Conservation (phyloP, 2,329 filamentous ascomycete species). For the Colletotrichum chrysophilum region DNA sequence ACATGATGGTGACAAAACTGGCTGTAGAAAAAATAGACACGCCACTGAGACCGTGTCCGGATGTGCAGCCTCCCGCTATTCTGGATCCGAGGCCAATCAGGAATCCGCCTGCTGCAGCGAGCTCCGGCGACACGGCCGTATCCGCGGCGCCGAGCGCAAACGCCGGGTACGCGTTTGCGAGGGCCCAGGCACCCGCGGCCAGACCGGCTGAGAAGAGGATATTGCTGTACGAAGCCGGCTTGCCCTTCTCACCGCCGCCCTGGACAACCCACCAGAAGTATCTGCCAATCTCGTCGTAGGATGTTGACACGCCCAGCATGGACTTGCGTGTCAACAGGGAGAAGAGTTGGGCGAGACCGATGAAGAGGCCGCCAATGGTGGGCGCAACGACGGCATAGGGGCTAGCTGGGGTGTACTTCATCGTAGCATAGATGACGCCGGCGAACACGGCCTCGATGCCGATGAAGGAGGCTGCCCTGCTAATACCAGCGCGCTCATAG, state of each 20-base stretch:
- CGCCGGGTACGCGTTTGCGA: constrained; percentile 37
- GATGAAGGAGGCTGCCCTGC: constrained; percentile 39
- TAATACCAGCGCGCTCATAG: constrained; percentile 44
- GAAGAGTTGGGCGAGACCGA: constrained; percentile 62
- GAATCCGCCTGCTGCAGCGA: constrained; percentile 59
- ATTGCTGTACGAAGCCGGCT: constrained; percentile 42
- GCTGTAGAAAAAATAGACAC: constrained; percentile 66
- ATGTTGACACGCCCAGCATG: constrained; percentile 65
- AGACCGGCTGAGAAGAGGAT: constrained; percentile 60
- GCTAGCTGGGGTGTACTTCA: constrained; percentile 34
- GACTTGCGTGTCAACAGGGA: constrained; percentile 58
- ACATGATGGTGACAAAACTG: constrained; percentile 65
- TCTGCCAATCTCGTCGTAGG: constrained; percentile 66
- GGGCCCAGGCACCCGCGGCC: constrained; percentile 47
- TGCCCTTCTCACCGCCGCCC: constrained; percentile 28
- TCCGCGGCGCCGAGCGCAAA: constrained; percentile 29
- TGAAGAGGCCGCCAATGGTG: constrained; percentile 60
- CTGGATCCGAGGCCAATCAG: constrained; percentile 65
- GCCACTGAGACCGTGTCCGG: constrained; percentile 72
- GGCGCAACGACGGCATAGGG: constrained; percentile 42
- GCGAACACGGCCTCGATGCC: constrained; percentile 48
- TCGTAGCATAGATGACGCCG: constrained; percentile 42
- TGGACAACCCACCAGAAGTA: constrained; percentile 51
- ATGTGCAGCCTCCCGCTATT: constrained; percentile 70
- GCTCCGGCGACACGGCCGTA: constrained; percentile 35